phyloP scores from a whole-genome alignment of 306 rosid genomes.

The Quercus parvula region DNA sequence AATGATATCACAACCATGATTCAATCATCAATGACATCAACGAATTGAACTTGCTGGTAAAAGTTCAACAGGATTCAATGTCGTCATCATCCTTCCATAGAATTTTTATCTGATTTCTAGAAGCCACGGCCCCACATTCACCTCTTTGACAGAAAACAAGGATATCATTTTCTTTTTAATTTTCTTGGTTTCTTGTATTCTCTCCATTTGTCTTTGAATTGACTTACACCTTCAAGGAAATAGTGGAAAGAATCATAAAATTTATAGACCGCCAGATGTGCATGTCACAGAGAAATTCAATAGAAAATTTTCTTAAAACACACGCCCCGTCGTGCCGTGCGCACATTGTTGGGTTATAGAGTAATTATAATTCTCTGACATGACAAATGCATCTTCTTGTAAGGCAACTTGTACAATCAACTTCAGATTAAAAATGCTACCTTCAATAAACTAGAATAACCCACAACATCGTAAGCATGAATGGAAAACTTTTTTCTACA shows the following conservation, averaged over 20 bases:
- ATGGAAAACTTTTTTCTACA: neutral
- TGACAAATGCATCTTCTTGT: neutral
- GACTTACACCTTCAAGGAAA: slow-evolving; percentile 51
- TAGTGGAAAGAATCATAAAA: neutral
- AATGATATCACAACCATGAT: neutral
- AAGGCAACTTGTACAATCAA: neutral
- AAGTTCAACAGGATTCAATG: slow-evolving; percentile 59
- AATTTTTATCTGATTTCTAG: slow-evolving; percentile 78
- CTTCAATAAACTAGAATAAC: neutral
- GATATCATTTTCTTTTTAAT: slow-evolving; percentile 50
- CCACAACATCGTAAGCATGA: neutral
- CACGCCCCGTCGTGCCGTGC: neutral
- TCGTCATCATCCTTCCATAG: slow-evolving; percentile 69
- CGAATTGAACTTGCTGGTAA: slow-evolving; percentile 45
- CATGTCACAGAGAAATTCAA: neutral
- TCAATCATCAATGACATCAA: neutral
- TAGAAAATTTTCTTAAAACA: neutral
- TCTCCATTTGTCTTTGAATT: slow-evolving; percentile 68
- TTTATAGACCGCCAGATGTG: neutral
- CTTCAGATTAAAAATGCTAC: neutral
- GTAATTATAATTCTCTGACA: neutral
- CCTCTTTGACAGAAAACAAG: slow-evolving; percentile 65
- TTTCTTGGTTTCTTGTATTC: slow-evolving; percentile 59
- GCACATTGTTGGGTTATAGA: neutral
- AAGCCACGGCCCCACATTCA: slow-evolving; percentile 75